phyloP scores from a whole-genome alignment of 805 yeast species.

The Kluyveromyces siamensis region DNA sequence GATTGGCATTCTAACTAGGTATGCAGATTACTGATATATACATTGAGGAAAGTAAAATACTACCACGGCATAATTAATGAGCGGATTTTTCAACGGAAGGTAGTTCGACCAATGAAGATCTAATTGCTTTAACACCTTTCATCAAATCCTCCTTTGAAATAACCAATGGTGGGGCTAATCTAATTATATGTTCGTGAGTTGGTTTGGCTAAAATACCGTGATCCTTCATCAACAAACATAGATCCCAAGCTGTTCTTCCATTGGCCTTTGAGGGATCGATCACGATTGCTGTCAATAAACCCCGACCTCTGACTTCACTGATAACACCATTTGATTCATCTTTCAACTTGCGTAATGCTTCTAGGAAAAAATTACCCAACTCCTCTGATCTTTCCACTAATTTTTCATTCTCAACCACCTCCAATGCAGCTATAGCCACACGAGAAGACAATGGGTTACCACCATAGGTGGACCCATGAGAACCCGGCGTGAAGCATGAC shows the following conservation, averaged over 20 bases:
- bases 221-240: conserved; percentile 81
- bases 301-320: conserved; percentile 68
- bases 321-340: conserved; percentile 45
- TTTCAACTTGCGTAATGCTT: conserved; percentile 46
- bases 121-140: conserved; percentile 72
- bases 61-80: not conserved
- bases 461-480: conserved; percentile 97
- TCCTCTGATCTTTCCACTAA: conserved; percentile 68
- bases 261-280: conserved; percentile 75
- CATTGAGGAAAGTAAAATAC: not conserved
- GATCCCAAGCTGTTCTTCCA: conserved; percentile 94
- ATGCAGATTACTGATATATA: too few relatives aligned
- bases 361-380: conserved; percentile 62
- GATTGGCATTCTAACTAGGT: too few relatives aligned
- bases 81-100: conserved; percentile 4
- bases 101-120: conserved; percentile 38
- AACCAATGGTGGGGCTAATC: conserved; percentile 93
- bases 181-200: conserved; percentile 89
- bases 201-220: conserved; percentile 92
- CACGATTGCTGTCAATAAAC: conserved; percentile 83
- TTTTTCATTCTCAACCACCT: conserved; percentile 82
- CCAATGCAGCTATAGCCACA: conserved; percentile 87
- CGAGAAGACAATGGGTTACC: conserved; percentile 93
- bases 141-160: conserved; percentile 79
- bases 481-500: conserved; percentile 86